A percentile compares a stretch with the other conserved stretches of the same genome.
phyloP scores from a whole-genome alignment of 2,329 filamentous ascomycete species.

The Arthroderma sp. region DNA sequence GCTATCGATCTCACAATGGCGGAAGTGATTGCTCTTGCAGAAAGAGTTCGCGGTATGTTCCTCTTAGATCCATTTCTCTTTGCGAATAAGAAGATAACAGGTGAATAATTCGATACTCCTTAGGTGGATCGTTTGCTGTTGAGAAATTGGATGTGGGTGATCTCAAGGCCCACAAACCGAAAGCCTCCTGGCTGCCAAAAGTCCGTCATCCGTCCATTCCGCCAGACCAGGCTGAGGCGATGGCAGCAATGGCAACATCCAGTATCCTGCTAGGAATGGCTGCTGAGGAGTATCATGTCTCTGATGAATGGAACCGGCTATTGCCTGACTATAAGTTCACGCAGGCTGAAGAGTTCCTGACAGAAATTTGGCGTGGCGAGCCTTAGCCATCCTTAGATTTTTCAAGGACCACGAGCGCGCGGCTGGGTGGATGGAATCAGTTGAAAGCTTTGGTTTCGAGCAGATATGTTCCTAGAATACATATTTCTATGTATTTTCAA shows the following conservation, averaged over 20 bases:
- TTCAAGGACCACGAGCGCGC: too few species aligned
- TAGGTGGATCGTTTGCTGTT: slow-evolving; percentile 21
- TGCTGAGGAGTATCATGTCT: slow-evolving; percentile 15
- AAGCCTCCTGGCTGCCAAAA: slow-evolving; percentile 13
- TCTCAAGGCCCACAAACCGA: slow-evolving; percentile 31
- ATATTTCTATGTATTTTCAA: too few species aligned
- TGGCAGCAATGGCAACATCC: slow-evolving; percentile 12
- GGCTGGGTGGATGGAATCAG: too few species aligned
- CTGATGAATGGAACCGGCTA: slow-evolving; percentile 23
- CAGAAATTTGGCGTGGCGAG: too few species aligned
- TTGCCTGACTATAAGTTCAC: slow-evolving; percentile 23
- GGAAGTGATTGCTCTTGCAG: slow-evolving; percentile 21
- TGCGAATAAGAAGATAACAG: slow-evolving; percentile 2
- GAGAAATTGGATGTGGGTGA: slow-evolving; percentile 37
- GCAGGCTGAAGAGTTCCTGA: slow-evolving; percentile 17
- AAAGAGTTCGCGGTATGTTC: slow-evolving; percentile 19
- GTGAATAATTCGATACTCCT: slow-evolving; percentile 7
- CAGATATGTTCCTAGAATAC: too few species aligned
- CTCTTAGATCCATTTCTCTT: slow-evolving; percentile 1
- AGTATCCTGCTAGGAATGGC: slow-evolving; percentile 14
- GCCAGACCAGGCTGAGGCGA: slow-evolving; percentile 12
- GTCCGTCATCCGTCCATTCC: slow-evolving; percentile 17
- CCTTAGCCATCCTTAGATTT: too few species aligned
- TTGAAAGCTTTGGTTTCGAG: too few species aligned
- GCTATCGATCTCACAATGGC: slow-evolving; percentile 19